Evolutionary conservation across 2,329 filamentous ascomycete genomes (phyloP).

Genomic region (Pyricularia pennisetigena): DNA sequence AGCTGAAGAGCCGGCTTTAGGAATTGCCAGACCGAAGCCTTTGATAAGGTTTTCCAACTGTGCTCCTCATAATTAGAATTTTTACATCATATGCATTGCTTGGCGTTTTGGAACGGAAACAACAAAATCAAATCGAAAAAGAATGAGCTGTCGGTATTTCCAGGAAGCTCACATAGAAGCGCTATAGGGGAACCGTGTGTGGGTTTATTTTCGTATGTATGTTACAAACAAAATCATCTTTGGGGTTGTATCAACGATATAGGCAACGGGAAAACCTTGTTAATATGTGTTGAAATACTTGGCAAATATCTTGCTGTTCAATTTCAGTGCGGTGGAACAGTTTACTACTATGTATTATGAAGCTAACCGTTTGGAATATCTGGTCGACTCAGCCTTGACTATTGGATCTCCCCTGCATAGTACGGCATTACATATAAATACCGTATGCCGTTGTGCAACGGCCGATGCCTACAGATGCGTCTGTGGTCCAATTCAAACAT

Average conservation of each 20-base stretch:
- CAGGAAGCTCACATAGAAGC: background rate
- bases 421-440: background rate
- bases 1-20: slow-evolving; percentile 16
- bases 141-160: background rate
- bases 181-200: background rate
- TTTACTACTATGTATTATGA: background rate
- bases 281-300: background rate
- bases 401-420: background rate
- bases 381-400: background rate
- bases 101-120: slow-evolving; percentile 2
- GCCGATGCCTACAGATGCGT: background rate
- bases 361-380: background rate
- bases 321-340: background rate
- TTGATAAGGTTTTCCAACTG: background rate
- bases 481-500: background rate
- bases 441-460: background rate
- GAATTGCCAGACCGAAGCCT: background rate
- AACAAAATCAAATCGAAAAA: background rate
- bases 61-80: background rate
- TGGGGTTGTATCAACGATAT: background rate
- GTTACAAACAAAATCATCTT: background rate
- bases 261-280: background rate
- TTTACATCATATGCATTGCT: slow-evolving; percentile 3
- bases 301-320: background rate
- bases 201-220: background rate